A percentile compares a stretch with the other conserved stretches of the same genome.
Conservation (phyloP, 1,139 yeast species). For the Yamadazyma songkhlaensis region DNA sequence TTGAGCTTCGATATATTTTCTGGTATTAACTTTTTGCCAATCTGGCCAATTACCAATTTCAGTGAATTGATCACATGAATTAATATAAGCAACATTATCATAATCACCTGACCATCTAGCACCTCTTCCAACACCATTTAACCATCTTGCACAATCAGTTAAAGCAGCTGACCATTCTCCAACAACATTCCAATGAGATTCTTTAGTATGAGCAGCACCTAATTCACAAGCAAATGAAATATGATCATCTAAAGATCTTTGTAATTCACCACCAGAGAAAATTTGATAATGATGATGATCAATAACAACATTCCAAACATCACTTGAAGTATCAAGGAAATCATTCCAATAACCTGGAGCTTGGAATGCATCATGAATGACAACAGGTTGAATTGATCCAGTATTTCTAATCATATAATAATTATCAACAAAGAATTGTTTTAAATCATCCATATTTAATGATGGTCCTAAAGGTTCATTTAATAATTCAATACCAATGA, state of each 20-base stretch:
- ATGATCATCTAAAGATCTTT: conserved; percentile 57
- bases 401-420: conserved; percentile 48
- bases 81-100: conserved; percentile 49
- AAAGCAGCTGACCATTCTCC: conserved; percentile 97
- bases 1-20: conserved; percentile 84
- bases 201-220: conserved; percentile 51
- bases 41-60: conserved; percentile 61
- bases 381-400: conserved; percentile 50
- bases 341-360: conserved; percentile 61
- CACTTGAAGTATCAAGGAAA: conserved; percentile 30
- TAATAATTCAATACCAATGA: conserved; percentile 78
- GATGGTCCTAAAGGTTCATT: conserved; percentile 87
- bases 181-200: conserved; percentile 69
- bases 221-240: conserved; percentile 58
- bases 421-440: conserved; percentile 55
- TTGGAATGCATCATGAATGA: conserved; percentile 76
- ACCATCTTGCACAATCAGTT: conserved; percentile 89
- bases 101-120: conserved; percentile 80
- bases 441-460: conserved; percentile 56
- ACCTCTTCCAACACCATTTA: conserved; percentile 88
- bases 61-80: conserved; percentile 61
- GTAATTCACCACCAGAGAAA: conserved; percentile 62
- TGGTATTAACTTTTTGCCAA: conserved; percentile 52
- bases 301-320: conserved; percentile 64
- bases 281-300: conserved; percentile 96